Evolutionary conservation across 495 filamentous ascomycete species (phyloP).

Genomic region (Penicillium paradoxum): DNA sequence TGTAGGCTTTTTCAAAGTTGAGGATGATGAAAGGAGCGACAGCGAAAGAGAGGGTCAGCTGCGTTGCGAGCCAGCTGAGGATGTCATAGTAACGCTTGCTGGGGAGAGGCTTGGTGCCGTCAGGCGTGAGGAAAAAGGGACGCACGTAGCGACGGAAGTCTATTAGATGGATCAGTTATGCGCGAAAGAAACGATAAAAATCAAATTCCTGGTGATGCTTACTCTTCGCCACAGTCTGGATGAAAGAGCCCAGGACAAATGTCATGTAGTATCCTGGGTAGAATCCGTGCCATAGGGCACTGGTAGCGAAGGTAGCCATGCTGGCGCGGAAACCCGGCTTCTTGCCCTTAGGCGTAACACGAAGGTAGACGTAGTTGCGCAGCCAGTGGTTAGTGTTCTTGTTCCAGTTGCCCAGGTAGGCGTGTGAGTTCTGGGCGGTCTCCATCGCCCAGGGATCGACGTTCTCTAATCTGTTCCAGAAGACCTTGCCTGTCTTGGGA

Average conservation of each 20-base stretch:
- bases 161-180: conserved; percentile 28
- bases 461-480: conserved; percentile 86
- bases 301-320: conserved; percentile 88
- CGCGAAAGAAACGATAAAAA: background rate
- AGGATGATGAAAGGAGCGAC: conserved; percentile 81
- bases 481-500: conserved; percentile 69
- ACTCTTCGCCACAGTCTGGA: conserved; percentile 95
- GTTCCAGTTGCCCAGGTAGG: conserved; percentile 89
- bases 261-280: conserved; percentile 93
- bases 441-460: conserved; percentile 80
- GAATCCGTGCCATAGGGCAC: conserved; percentile 97
- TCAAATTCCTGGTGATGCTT: conserved; percentile 7
- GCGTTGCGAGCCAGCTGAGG: conserved; percentile 72
- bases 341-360: conserved; percentile 90
- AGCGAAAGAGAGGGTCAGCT: conserved; percentile 76
- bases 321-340: conserved; percentile 96
- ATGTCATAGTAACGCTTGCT: conserved; percentile 86
- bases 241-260: conserved; percentile 81
- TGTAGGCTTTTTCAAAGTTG: conserved; percentile 57
- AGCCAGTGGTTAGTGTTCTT: conserved; percentile 98
- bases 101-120: conserved; percentile 57
- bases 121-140: conserved; percentile 84
- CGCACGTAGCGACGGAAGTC: conserved; percentile 85
- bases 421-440: conserved; percentile 82
- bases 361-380: conserved; percentile 90